Evolutionary conservation across 495 filamentous ascomycete species (phyloP).

Genomic region (Margaritispora aquatica): DNA sequence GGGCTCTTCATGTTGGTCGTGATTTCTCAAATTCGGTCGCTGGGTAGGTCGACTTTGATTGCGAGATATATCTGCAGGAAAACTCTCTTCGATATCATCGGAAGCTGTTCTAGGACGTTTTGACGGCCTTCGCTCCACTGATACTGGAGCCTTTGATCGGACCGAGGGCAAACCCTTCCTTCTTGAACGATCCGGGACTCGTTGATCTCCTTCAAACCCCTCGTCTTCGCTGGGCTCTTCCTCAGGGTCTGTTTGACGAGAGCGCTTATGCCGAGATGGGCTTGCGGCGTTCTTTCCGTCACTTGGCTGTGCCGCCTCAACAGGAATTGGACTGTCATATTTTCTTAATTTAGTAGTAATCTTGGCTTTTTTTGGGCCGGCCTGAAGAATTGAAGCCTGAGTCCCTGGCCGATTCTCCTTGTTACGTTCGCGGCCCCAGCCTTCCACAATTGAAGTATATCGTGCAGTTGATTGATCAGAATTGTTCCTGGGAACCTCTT

Average conservation of each 20-base stretch:
- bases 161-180: not conserved
- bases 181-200: constrained; percentile 10
- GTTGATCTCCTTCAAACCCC: constrained; percentile 23
- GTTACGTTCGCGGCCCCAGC: constrained; percentile 13
- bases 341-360: constrained; percentile 20
- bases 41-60: not conserved
- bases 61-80: not conserved
- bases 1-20: constrained; percentile 2
- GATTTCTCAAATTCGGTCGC: not conserved
- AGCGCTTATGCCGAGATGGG: constrained; percentile 7
- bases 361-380: not conserved
- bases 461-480: not conserved
- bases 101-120: constrained; percentile 7
- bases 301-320: constrained; percentile 27
- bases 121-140: too few species aligned
- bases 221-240: constrained; percentile 14
- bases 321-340: constrained; percentile 34
- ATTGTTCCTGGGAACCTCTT: not conserved
- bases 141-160: too few species aligned
- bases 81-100: constrained; percentile 3
- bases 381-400: not conserved
- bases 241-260: constrained; percentile 13
- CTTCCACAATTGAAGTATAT: constrained; percentile 5
- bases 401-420: constrained; percentile 22
- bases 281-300: constrained; percentile 16